Evolutionary conservation across 768 basidiomycete genomes (phyloP).

Genomic region (Termitomyces eurrhizus): DNA sequence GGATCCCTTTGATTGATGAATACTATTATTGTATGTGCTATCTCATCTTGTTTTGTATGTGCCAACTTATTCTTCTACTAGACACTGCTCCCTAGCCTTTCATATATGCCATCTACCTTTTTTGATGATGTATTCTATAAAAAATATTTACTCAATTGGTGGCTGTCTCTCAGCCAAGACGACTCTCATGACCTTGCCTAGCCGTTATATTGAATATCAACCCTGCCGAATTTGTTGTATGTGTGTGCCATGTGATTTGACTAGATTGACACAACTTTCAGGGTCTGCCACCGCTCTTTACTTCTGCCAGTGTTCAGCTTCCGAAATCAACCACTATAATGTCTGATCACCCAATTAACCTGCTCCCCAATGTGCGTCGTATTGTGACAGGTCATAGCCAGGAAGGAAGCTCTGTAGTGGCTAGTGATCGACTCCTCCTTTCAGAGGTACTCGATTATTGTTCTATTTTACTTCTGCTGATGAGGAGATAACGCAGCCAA

Average conservation of each 20-base stretch:
- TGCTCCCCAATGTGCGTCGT: constrained; percentile 39
- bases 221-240: constrained; percentile 4
- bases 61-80: constrained; percentile 14
- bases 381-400: constrained; percentile 48
- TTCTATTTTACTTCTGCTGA: neutral
- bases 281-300: neutral
- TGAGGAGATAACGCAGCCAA: constrained; percentile 21
- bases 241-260: constrained; percentile 12
- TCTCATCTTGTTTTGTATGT: constrained; percentile 5
- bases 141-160: neutral
- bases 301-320: neutral
- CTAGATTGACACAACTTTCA: neutral
- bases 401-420: constrained; percentile 37
- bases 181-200: neutral
- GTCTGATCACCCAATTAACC: constrained; percentile 19
- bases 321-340: constrained; percentile 15
- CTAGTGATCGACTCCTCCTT: constrained; percentile 29
- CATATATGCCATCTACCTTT: constrained; percentile 4
- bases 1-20: constrained; percentile 86
- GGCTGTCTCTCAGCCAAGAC: neutral
- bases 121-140: constrained; percentile 14
- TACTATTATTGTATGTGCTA: constrained; percentile 84
- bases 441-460: constrained; percentile 22
- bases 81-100: constrained; percentile 37
- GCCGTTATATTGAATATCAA: neutral